Conservation (phyloP, 306 rosid species). For the Arachis hypogaea region DNA sequence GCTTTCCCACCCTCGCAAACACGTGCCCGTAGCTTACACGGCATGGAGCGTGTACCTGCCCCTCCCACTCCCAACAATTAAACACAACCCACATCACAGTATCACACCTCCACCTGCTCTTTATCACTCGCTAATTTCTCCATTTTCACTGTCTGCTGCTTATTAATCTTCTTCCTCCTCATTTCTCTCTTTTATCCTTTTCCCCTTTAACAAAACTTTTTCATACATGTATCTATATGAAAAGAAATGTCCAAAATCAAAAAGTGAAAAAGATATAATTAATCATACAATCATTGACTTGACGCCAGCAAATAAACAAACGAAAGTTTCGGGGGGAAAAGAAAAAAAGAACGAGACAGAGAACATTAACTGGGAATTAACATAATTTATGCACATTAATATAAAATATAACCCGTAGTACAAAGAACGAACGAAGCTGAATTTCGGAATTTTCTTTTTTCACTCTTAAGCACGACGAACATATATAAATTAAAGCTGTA, state of each 20-base stretch:
- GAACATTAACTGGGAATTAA: slow-evolving; percentile 42
- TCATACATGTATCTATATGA: neutral
- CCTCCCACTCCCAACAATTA: slow-evolving; percentile 38
- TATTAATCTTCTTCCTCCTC: slow-evolving; percentile 15
- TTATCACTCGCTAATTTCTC: neutral
- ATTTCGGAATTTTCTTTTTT: slow-evolving; percentile 3
- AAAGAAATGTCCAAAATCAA: neutral
- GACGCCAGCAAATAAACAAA: slow-evolving; percentile 36
- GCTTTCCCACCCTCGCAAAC: slow-evolving; percentile 49
- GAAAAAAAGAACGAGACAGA: slow-evolving; percentile 16
- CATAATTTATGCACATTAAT: slow-evolving; percentile 40
- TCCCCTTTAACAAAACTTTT: neutral
- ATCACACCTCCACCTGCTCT: neutral
- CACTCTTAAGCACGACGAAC: slow-evolving; percentile 17
- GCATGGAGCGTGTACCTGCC: slow-evolving; percentile 40
- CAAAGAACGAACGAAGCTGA: slow-evolving; percentile 47
- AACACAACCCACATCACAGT: slow-evolving; percentile 14
- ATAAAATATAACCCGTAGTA: slow-evolving; percentile 19
- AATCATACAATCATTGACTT: slow-evolving; percentile 42
- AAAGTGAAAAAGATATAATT: slow-evolving; percentile 1
- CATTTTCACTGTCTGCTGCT: neutral
- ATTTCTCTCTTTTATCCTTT: neutral
- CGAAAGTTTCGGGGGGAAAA: slow-evolving; percentile 45
- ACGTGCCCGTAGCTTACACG: slow-evolving; percentile 56
- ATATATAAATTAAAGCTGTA: slow-evolving; percentile 43